Evolutionary conservation across 2,329 filamentous ascomycete species (phyloP).

Genomic region (Aspergillus fructus): DNA sequence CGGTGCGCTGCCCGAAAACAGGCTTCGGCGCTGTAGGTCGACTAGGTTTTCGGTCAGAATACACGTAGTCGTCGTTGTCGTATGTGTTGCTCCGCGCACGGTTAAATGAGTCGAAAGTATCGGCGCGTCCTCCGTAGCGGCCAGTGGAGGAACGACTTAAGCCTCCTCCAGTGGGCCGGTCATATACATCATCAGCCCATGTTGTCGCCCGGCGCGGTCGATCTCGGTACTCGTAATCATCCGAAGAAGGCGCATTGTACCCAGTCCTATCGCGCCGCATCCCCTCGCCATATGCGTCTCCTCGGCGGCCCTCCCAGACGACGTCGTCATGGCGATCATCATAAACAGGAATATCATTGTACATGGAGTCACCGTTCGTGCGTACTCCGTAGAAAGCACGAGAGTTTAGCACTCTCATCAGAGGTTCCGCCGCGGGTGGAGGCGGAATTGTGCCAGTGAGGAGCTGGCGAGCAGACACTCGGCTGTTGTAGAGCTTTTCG

Average conservation of each 20-base stretch:
- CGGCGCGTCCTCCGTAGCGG: slow-evolving; percentile 27
- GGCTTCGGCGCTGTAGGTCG: slow-evolving; percentile 88
- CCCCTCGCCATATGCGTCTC: slow-evolving; percentile 69
- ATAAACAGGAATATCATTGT: slow-evolving; percentile 92
- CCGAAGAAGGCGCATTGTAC: slow-evolving; percentile 39
- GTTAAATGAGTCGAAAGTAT: slow-evolving; percentile 31
- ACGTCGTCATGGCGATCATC: slow-evolving; percentile 79
- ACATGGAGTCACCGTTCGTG: slow-evolving; percentile 65
- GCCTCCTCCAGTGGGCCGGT: slow-evolving; percentile 37
- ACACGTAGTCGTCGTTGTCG: slow-evolving; percentile 51
- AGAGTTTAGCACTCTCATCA: slow-evolving; percentile 82
- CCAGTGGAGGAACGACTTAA: slow-evolving; percentile 36
- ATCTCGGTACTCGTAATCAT: slow-evolving; percentile 59
- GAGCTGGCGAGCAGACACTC: slow-evolving; percentile 77
- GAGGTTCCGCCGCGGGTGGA: slow-evolving; percentile 77
- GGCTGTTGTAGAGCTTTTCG: slow-evolving; percentile 87
- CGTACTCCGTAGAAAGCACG: slow-evolving; percentile 72
- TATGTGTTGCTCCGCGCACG: slow-evolving; percentile 40
- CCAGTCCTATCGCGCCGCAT: slow-evolving; percentile 56
- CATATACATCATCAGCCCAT: slow-evolving; percentile 52
- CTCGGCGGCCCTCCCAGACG: slow-evolving; percentile 75
- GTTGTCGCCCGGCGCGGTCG: slow-evolving; percentile 47
- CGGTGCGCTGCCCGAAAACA: slow-evolving; percentile 61
- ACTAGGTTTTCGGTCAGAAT: slow-evolving; percentile 64
- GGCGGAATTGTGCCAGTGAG: slow-evolving; percentile 75